A percentile compares a stretch with the other conserved stretches of the same genome.
Conservation (phyloP, 177 flowering plant species). For the Vitis hybrid region DNA sequence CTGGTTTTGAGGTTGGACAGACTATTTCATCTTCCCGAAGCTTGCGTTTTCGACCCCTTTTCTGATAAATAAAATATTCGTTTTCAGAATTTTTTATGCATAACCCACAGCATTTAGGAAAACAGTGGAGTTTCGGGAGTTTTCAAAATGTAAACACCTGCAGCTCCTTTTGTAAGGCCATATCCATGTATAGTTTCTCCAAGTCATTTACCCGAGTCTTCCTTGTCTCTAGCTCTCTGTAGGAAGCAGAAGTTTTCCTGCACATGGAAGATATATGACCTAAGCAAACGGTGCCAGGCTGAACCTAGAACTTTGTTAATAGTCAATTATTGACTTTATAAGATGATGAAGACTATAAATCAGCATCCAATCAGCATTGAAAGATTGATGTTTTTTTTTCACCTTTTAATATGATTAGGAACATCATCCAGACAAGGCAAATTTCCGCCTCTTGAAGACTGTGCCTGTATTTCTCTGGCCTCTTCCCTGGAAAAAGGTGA, state of each 20-base stretch:
- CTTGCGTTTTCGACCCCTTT: conserved; percentile 76
- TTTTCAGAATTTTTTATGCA: not conserved
- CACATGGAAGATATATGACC: conserved; percentile 3
- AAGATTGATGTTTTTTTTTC: not conserved
- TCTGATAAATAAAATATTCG: conserved; percentile 41
- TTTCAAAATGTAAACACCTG: conserved; percentile 42
- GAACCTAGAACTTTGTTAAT: not conserved
- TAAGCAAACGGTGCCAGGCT: not conserved
- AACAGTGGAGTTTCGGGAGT: no score
- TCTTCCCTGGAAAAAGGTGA: conserved; percentile 46
- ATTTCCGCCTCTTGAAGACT: conserved; percentile 15
- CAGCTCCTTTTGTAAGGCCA: conserved; percentile 72
- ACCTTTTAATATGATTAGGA: conserved; percentile 55
- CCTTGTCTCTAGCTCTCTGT: conserved; percentile 71
- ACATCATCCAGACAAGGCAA: conserved; percentile 25
- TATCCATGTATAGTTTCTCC: conserved; percentile 65
- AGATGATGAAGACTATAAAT: not conserved
- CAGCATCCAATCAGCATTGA: not conserved
- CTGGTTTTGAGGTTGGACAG: conserved; percentile 57
- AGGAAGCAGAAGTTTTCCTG: conserved; percentile 66
- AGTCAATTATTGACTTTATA: no score
- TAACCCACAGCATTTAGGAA: not conserved
- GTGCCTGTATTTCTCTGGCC: conserved; percentile 52
- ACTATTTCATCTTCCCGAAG: conserved; percentile 79
- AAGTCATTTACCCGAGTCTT: conserved; percentile 50